Evolutionary conservation across 768 basidiomycete genomes (phyloP).

Genomic region (Termitomyces sp.): DNA sequence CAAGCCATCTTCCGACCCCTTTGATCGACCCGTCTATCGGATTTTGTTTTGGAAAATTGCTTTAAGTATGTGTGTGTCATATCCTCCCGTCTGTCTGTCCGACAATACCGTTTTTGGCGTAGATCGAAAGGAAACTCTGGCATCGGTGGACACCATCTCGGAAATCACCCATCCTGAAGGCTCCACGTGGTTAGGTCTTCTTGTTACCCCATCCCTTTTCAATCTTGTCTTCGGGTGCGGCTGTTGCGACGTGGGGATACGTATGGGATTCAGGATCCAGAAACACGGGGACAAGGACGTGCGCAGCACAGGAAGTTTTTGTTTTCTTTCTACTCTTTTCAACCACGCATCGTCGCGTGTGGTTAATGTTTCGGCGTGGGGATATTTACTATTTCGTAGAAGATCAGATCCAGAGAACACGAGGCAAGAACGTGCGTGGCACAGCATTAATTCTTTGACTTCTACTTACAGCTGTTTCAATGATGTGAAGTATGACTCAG

Average conservation of each 20-base stretch:
- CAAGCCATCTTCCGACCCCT: not conserved
- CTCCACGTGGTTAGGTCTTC: too few species aligned
- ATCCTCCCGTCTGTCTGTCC: not conserved
- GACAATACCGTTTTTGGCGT: not conserved
- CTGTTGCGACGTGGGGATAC: not conserved
- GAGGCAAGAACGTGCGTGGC: not conserved
- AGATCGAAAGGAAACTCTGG: not conserved
- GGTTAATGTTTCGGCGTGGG: not conserved
- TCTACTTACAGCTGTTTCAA: not conserved
- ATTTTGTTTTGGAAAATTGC: not conserved
- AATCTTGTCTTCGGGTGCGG: not conserved
- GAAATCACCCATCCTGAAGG: not conserved
- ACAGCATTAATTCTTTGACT: not conserved
- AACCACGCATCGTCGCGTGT: too few species aligned
- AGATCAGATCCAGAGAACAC: not conserved
- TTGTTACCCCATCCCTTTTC: not conserved
- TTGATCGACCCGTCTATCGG: too few species aligned
- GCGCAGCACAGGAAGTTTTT: not conserved
- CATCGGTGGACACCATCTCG: not conserved
- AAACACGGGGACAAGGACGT: not conserved
- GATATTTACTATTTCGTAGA: not conserved
- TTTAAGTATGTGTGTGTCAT: not conserved
- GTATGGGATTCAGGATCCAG: not conserved
- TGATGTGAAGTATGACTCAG: not conserved
- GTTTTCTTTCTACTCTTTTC: not conserved